Evolutionary conservation across 345 rosid genomes (phyloP), one percentile per base, ranked within the genome.

Genomic region (Cardamine resedifolia): DNA sequence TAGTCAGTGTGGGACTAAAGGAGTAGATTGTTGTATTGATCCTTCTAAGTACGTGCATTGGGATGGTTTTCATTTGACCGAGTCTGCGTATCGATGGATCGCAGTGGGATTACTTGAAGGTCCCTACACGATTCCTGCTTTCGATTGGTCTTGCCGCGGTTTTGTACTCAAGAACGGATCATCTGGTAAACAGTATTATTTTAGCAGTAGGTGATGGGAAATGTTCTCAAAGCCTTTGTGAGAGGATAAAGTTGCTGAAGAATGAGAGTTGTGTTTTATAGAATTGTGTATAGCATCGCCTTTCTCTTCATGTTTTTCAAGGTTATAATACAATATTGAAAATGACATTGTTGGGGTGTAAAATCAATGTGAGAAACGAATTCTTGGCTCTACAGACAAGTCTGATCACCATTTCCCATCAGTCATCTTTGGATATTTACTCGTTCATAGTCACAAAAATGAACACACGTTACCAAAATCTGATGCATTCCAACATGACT

Each of bases 1-100:
- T 1, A 33, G 1, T 6, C 14, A n/a, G 2, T 77, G 84, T 67
- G 86, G 82, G n/a, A 31, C 57, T 28, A 70, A 63, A 27, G 39
- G 59, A 5, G 63, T 64, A 6, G 73, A 39, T 15, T 14, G 36
- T 49, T 80, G 90, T 59, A 18, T 27, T 19, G 74, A 82, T 16
- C 84, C 85, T 36, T 77, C 78, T 0, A 74, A 68, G 36, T 72
- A 57, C 47, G 78, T 79, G 34, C 61, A 70, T 52, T 86, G 87
- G 85, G 86, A 83, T 11, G 83, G 88, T 55, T 0, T 79, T 31
- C 88, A 83, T 69, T 19, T 78, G 39, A 78, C 81, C 0, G 81
- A 78, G 52, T 16, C 77, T 61, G 70, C 74, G 0, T 78, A 72
- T 10, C 9, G 74, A 72, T 56, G 34, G 70, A 56, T 78, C 20